Percentiles rank a stretch among this genome's conserved stretches.
phyloP scores from a whole-genome alignment of 805 yeast genomes.

The Priceomyces fermenticarens region DNA sequence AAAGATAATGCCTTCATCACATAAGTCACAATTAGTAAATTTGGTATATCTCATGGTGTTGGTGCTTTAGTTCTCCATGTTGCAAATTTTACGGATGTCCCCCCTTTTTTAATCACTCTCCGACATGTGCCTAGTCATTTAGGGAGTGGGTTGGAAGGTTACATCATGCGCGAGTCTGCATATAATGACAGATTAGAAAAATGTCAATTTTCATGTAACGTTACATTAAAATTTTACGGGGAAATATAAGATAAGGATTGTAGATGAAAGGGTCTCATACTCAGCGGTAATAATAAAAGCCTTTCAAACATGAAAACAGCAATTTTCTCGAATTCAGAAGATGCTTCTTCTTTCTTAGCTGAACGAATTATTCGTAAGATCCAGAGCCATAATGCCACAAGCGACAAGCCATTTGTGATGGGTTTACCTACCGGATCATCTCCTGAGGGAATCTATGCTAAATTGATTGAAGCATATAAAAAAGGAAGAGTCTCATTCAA shows the following conservation, averaged over 20 bases:
- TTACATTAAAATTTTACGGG: not conserved
- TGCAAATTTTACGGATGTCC: too few relatives aligned
- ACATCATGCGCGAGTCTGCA: not conserved
- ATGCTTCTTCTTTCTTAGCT: conserved; percentile 46
- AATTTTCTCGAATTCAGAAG: conserved; percentile 32
- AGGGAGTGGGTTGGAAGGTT: not conserved
- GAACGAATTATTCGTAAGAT: conserved; percentile 43
- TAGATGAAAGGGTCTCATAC: not conserved
- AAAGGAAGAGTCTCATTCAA: conserved; percentile 42
- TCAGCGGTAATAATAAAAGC: not conserved
- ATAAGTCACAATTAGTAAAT: conserved; percentile 42
- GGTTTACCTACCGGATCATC: conserved; percentile 65
- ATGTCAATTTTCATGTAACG: not conserved
- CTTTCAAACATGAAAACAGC: conserved; percentile 25
- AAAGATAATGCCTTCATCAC: conserved; percentile 38
- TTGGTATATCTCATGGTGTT: conserved; percentile 16
- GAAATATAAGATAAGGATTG: not conserved
- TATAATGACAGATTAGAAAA: not conserved
- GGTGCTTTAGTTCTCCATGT: too few relatives aligned
- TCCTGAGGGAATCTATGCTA: conserved; percentile 52
- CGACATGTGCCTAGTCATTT: too few relatives aligned
- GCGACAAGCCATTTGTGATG: conserved; percentile 46
- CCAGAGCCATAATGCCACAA: conserved; percentile 43
- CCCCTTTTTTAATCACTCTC: too few relatives aligned
- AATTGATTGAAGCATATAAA: conserved; percentile 43